Percentiles rank a stretch among this genome's conserved stretches.
Conservation (phyloP, 495 filamentous ascomycete genomes). For the Evansstolkia leycettana region DNA sequence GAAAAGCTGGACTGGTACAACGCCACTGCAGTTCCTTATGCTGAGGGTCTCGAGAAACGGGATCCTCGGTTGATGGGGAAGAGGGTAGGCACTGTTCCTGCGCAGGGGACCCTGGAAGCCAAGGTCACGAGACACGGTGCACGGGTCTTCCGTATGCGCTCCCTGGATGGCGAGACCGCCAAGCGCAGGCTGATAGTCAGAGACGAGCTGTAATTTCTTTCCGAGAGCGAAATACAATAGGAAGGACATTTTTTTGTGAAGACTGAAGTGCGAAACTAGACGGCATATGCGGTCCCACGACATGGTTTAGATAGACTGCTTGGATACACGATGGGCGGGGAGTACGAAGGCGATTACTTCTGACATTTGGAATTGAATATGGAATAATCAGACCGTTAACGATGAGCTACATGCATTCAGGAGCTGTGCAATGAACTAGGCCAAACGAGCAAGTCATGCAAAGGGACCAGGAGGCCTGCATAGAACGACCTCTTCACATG, state of each 20-base stretch:
- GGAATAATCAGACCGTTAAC: no score
- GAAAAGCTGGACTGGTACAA: conserved; percentile 23
- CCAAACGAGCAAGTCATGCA: no score
- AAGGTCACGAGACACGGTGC: conserved; percentile 27
- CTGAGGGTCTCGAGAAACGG: conserved; percentile 22
- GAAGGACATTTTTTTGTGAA: not conserved
- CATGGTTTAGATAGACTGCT: no score
- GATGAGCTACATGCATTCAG: no score
- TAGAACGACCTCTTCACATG: no score
- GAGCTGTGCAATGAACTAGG: no score
- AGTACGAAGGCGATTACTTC: no score
- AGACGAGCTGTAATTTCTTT: not conserved
- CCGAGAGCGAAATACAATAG: not conserved
- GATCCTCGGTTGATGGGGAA: conserved; percentile 25
- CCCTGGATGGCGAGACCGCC: not conserved
- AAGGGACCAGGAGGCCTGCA: no score
- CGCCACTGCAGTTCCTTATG: conserved; percentile 27
- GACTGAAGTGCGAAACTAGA: not conserved
- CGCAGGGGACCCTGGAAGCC: conserved; percentile 22
- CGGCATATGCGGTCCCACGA: no score
- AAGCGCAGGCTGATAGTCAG: not conserved
- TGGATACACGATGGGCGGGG: no score
- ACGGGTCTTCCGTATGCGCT: conserved; percentile 28
- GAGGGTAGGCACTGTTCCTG: conserved; percentile 20
- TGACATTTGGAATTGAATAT: no score